Base-by-base conservation (phyloP, 2,329 filamentous ascomycete species). In the Sporothrix phasma region DNA sequence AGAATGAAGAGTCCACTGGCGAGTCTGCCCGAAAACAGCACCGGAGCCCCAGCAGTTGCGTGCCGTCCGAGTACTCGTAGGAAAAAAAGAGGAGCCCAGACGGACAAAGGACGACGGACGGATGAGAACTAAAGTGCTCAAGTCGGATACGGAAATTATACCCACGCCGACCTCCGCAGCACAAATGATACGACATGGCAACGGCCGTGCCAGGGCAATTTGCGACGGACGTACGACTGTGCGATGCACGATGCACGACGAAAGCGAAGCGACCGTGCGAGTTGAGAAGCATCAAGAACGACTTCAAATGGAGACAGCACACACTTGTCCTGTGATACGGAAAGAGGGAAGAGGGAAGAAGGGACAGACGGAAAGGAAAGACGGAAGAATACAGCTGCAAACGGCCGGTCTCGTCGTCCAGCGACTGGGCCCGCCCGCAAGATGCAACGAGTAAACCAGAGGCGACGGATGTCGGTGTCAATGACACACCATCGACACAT, bases 1-100 rank as follows among this genome's bases (percentile, higher is more conserved):
- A 61, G n/a, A 61, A 26, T 41, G 31, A 45, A 24, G 56, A 22
- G 31, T 6, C 51, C 39, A 31, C 17, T 61, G 31, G 31, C 45
- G 31, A 62, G 61, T 54, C 47, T 54, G 61, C 26, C 61, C 61
- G 47, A 62, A n/a, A 62, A 45, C 47, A 54, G 26, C 39, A 47
- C 61, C 61, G 61, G 61, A 54, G n/a, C n/a, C n/a, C n/a, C n/a
- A n/a, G n/a, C n/a, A n/a, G n/a, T n/a, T n/a, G n/a, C n/a, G n/a
- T n/a, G n/a, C n/a, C n/a, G n/a, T n/a, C n/a, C n/a, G n/a, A n/a
- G n/a, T n/a, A n/a, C n/a, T n/a, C n/a, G n/a, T n/a, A 37, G 8
- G 13, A 10, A 37, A 11, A 37, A 37, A 11, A 37, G 34, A 11
- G 13, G 34, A 37, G 13, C 34, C 8, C 13, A 6, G 34, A 8